Evolutionary conservation across 345 rosid species (phyloP).

Genomic region (Hevea brasiliensis): DNA sequence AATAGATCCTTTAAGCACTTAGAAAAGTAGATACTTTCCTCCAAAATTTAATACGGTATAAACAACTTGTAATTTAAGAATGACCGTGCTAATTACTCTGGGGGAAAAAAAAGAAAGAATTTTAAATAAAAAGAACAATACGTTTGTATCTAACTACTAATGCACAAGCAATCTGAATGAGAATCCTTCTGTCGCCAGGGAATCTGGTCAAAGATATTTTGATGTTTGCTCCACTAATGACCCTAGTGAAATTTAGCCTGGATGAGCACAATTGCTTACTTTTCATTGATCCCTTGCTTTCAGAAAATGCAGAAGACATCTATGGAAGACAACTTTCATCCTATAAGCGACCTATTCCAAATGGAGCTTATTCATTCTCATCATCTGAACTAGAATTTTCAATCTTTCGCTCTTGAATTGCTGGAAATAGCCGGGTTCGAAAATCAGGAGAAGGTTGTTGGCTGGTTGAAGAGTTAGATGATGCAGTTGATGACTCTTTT

Average conservation of each 20-base stretch:
- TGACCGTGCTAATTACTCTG: slow-evolving; percentile 8
- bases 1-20: too few relatives aligned
- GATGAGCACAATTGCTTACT: not conserved
- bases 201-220: not conserved
- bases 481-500: slow-evolving; percentile 49
- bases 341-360: not conserved
- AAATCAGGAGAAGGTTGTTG: slow-evolving; percentile 31
- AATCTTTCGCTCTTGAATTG: slow-evolving; percentile 58
- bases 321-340: not conserved
- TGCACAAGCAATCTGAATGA: slow-evolving; percentile 23
- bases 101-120: slow-evolving; percentile 6
- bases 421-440: slow-evolving; percentile 70
- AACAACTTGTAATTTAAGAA: too few relatives aligned
- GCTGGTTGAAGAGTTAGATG: slow-evolving; percentile 49
- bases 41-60: too few relatives aligned
- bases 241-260: not conserved
- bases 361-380: slow-evolving; percentile 25
- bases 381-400: slow-evolving; percentile 52
- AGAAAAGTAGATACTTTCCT: too few relatives aligned
- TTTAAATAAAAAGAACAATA: not conserved
- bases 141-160: slow-evolving; percentile 9
- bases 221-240: not conserved
- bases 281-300: slow-evolving; percentile 2
- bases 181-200: not conserved
- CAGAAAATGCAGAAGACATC: not conserved